Conservation (phyloP, 306 rosid genomes). For the Astragalus membranaceus region DNA sequence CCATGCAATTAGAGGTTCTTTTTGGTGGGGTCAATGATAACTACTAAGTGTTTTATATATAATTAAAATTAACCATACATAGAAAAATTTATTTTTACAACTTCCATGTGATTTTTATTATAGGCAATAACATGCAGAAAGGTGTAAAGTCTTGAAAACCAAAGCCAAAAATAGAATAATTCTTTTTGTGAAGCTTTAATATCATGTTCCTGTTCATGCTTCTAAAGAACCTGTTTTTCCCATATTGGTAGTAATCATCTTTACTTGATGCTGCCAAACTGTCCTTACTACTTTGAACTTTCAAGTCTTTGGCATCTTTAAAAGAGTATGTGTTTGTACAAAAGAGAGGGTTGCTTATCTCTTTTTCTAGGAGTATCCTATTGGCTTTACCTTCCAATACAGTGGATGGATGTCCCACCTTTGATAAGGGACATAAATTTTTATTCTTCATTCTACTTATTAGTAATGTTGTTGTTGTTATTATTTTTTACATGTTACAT, state of each 20-base stretch:
- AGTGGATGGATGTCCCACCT: conserved; percentile 34
- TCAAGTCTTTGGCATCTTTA: conserved; percentile 26
- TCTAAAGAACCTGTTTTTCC: conserved; percentile 26
- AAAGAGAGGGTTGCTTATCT: conserved; percentile 16
- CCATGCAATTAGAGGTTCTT: conserved; percentile 13
- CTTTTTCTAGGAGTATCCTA: conserved; percentile 27
- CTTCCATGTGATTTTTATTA: background rate
- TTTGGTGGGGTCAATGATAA: background rate
- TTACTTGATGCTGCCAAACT: conserved; percentile 43
- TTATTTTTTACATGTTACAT: conserved; percentile 24
- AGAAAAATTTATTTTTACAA: conserved; percentile 16
- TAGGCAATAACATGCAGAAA: background rate
- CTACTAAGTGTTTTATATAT: background rate
- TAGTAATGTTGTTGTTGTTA: conserved; percentile 3
- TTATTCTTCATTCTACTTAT: conserved; percentile 38
- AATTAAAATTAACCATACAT: conserved; percentile 16
- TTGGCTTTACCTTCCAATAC: conserved; percentile 24
- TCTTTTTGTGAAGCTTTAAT: conserved; percentile 21
- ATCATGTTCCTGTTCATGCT: conserved; percentile 15
- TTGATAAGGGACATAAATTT: conserved; percentile 20
- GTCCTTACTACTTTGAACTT: conserved; percentile 26
- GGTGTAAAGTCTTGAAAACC: conserved; percentile 12
- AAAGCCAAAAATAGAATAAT: conserved; percentile 22
- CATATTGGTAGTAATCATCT: conserved; percentile 24
- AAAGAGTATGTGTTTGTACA: conserved; percentile 25